phyloP scores from a whole-genome alignment of 768 basidiomycete species.

The Lentinus tigrinus region DNA sequence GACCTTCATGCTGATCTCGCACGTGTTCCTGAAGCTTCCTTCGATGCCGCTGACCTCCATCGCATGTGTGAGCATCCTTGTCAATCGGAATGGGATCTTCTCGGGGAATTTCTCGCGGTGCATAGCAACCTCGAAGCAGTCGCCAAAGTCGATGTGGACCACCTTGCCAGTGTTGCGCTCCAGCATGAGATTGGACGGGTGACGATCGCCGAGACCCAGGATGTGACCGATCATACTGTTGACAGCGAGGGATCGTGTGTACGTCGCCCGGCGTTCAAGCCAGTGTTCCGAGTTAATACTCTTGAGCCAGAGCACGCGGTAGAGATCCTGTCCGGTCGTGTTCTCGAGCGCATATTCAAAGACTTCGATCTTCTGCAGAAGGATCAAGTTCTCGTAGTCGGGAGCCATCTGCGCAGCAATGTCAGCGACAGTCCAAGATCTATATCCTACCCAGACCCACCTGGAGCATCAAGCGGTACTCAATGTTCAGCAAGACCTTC shows the following conservation, averaged over 20 bases:
- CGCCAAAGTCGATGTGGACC: slow-evolving; percentile 96
- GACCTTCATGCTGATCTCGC: slow-evolving; percentile 97
- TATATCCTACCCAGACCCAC: slow-evolving; percentile 34
- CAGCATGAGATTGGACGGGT: slow-evolving; percentile 92
- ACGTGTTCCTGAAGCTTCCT: slow-evolving; percentile 93
- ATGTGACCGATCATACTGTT: slow-evolving; percentile 99
- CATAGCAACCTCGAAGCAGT: slow-evolving; percentile 98
- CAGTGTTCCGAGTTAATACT: slow-evolving; percentile 95
- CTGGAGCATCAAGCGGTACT: slow-evolving; percentile 98
- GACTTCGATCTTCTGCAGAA: slow-evolving; percentile 97
- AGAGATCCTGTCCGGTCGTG: slow-evolving; percentile 96
- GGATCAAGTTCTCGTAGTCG: slow-evolving; percentile 91
- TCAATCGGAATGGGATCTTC: slow-evolving; percentile 96
- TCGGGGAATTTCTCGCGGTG: slow-evolving; percentile 98
- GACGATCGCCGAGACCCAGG: slow-evolving; percentile 94
- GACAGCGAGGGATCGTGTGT: slow-evolving; percentile 92
- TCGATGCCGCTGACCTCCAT: slow-evolving; percentile 99
- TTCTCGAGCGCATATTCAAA: slow-evolving; percentile 99
- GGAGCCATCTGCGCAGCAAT: slow-evolving; percentile 86
- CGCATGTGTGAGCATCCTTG: slow-evolving; percentile 96
- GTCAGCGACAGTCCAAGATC: neutral
- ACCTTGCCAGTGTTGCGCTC: slow-evolving; percentile 92
- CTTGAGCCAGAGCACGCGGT: slow-evolving; percentile 95
- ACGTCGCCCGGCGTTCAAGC: slow-evolving; percentile 94
- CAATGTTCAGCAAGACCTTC: slow-evolving; percentile 96